Percentiles rank a stretch among this genome's conserved stretches.
These are phyloP conservation scores for Candida tammaniensis DNA, from an alignment of 805 yeast species.

Conservation along the genomic window DNA sequence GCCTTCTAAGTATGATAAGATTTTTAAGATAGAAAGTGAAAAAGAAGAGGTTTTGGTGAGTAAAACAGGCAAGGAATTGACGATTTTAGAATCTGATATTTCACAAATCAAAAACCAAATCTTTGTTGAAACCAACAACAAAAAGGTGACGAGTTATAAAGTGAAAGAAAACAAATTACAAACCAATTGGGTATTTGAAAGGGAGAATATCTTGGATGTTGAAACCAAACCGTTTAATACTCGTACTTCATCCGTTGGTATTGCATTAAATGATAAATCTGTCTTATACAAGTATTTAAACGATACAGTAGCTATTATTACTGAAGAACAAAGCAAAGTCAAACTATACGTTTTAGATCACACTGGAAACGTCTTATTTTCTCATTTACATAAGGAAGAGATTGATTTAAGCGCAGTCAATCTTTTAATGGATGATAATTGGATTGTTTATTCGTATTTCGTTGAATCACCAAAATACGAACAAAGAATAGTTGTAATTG, in stretches of 20 bases:
- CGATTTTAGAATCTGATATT: constrained; percentile 1
- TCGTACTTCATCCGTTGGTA: constrained; percentile 55
- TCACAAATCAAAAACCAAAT: constrained; percentile 6
- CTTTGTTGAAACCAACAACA: constrained; percentile 11
- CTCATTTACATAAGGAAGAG: constrained; percentile 38
- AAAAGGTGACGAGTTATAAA: constrained; percentile 20
- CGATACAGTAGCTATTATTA: constrained; percentile 53
- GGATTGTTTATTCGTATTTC: constrained; percentile 69
- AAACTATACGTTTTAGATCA: constrained; percentile 60
- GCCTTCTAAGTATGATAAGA: constrained; percentile 7
- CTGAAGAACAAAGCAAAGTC: constrained; percentile 27
- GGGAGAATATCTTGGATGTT: constrained; percentile 15
- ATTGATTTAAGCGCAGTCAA: constrained; percentile 42
- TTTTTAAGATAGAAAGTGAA: constrained; percentile 5
- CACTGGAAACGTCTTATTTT: constrained; percentile 61
- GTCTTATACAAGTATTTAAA: constrained; percentile 82
- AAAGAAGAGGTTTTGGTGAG: constrained; percentile 1
- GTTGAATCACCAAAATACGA: constrained; percentile 47
- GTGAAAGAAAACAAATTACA: constrained; percentile 13
- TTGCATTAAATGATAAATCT: constrained; percentile 62
- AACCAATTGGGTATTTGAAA: constrained; percentile 31
- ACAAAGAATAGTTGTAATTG: constrained; percentile 65
- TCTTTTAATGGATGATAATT: constrained; percentile 75
- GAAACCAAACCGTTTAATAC: constrained; percentile 20
- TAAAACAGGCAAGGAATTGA: constrained; percentile 1